These are phyloP conservation scores for Fusarium sp. DNA, from an alignment of 2,329 filamentous ascomycete genomes.

Conservation along the genomic window DNA sequence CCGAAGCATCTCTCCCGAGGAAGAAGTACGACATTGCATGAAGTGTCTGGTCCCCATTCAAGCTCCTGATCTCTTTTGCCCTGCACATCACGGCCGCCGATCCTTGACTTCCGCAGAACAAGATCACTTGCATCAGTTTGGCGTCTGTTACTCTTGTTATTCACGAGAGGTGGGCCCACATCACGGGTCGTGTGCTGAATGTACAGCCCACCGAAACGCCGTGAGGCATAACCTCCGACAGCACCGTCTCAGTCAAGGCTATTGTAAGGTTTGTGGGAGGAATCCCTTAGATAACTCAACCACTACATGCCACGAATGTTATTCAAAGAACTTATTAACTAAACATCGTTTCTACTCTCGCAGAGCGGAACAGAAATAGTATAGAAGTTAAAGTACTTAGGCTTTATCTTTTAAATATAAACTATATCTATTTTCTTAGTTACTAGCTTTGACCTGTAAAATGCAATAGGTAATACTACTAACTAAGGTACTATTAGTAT, in stretches of 20 bases:
- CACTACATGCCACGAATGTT: not conserved
- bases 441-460: accelerated
- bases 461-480: not conserved
- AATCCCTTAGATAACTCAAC: not conserved
- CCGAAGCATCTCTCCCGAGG: not conserved
- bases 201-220: not conserved
- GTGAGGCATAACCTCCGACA: no score
- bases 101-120: no score
- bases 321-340: no score
- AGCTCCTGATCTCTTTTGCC: not conserved
- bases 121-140: no score
- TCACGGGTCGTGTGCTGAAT: not conserved
- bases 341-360: no score
- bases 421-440: not conserved
- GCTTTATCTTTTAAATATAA: no score
- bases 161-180: not conserved
- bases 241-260: not conserved
- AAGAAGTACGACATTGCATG: not conserved
- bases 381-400: no score
- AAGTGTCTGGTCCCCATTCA: not conserved
- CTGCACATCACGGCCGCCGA: not conserved
- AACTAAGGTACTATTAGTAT: accelerated
- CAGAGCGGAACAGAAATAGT: no score
- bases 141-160: not conserved
- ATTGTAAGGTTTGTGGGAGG: not conserved